phyloP scores from a whole-genome alignment of 257 asterid species.

The Rehmannia glutinosa region DNA sequence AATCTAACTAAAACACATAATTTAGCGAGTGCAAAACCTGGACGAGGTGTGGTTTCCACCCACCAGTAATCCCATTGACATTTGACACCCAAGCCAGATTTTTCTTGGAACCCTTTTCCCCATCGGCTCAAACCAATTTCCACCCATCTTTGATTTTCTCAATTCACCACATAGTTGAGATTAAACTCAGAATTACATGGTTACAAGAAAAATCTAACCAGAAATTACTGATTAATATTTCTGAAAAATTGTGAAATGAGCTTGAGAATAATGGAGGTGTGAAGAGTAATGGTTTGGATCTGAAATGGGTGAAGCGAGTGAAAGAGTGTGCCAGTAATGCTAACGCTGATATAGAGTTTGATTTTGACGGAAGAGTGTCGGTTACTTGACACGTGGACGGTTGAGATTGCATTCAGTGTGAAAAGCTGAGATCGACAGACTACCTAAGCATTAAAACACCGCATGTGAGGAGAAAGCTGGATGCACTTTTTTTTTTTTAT shows the following conservation, averaged over 20 bases:
- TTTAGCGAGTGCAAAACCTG: constrained; percentile 95
- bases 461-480: not conserved
- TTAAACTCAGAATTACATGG: constrained; percentile 16
- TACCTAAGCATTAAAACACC: not conserved
- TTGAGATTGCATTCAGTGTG: not conserved
- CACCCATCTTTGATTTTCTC: constrained; percentile 23
- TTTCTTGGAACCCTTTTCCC: constrained; percentile 47
- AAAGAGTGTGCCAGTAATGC: not conserved
- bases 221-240: not conserved
- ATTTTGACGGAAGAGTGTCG: constrained; percentile 17
- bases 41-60: constrained; percentile 98
- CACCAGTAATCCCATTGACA: constrained; percentile 68
- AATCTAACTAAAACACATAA: not conserved
- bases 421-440: not conserved
- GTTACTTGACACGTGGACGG: constrained; percentile 24
- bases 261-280: not conserved
- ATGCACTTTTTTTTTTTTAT: not conserved
- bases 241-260: not conserved
- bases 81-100: constrained; percentile 66
- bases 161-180: constrained; percentile 19
- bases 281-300: too few relatives aligned
- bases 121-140: constrained; percentile 36
- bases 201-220: not conserved
- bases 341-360: constrained; percentile 15
- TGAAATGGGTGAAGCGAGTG: constrained; percentile 10